phyloP scores from a whole-genome alignment of 2,329 filamentous ascomycete species.

The Endoconidiophora laricicola region DNA sequence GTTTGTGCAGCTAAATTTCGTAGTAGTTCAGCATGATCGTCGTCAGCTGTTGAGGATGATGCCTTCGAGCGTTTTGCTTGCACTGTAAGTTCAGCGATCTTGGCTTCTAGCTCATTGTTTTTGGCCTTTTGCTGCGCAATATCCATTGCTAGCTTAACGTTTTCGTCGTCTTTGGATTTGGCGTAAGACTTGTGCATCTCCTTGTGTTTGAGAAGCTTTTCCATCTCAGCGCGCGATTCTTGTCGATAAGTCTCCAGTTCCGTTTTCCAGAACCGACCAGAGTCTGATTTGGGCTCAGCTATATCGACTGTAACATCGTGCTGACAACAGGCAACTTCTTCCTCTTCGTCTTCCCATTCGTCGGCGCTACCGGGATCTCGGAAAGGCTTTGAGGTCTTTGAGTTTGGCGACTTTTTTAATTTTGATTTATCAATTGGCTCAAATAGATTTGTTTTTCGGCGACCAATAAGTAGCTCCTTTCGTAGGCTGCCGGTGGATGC shows the following conservation, averaged over 20 bases:
- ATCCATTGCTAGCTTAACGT: constrained; percentile 45
- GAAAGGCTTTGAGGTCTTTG: constrained; percentile 14
- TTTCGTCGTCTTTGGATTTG: constrained; percentile 59
- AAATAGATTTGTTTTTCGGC: constrained; percentile 26
- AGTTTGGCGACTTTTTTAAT: constrained; percentile 15
- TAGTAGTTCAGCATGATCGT: constrained; percentile 31
- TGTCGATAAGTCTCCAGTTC: constrained; percentile 59
- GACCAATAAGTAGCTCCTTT: constrained; percentile 17
- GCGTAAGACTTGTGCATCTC: constrained; percentile 64
- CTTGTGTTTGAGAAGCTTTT: constrained; percentile 65
- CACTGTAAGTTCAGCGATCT: constrained; percentile 41
- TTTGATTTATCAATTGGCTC: constrained; percentile 29
- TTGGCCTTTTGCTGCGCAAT: constrained; percentile 52
- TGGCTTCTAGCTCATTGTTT: constrained; percentile 44
- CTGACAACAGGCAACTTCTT: constrained; percentile 28
- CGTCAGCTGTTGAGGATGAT: constrained; percentile 18
- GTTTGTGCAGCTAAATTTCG: constrained; percentile 42
- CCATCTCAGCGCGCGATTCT: constrained; percentile 56
- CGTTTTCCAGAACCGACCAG: constrained; percentile 65
- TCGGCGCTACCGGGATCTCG: constrained; percentile 21
- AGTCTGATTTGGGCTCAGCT: constrained; percentile 57
- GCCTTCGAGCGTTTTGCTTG: constrained; percentile 17
- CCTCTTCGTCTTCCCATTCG: constrained; percentile 37
- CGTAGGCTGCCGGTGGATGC: constrained; percentile 20
- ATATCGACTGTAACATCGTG: constrained; percentile 53